Evolutionary conservation across 164 flowering plant genomes (phyloP).

Genomic region (Stephania yunnanensis): DNA sequence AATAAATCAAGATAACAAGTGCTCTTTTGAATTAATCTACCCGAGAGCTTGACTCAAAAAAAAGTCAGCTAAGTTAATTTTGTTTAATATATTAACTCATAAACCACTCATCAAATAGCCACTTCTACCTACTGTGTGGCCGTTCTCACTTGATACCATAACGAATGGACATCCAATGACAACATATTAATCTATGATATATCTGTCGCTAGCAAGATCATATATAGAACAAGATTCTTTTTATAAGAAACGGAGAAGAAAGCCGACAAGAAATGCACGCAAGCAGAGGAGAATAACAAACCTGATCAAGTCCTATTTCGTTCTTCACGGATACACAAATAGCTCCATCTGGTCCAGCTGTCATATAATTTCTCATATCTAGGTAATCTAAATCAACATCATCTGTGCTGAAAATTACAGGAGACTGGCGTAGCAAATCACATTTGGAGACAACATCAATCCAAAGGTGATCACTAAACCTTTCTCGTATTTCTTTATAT

Average conservation of each 20-base stretch:
- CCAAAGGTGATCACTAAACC: conserved; percentile 81
- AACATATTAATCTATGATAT: neutral
- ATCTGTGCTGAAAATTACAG: conserved; percentile 39
- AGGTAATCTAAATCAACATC: conserved; percentile 27
- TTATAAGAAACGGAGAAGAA: neutral
- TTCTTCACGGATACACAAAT: conserved; percentile 69
- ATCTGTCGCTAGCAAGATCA: neutral
- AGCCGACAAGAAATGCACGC: neutral
- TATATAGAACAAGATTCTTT: neutral
- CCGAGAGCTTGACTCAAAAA: neutral
- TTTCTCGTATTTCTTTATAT: conserved; percentile 76
- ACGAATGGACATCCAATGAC: neutral
- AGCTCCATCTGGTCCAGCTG: conserved; percentile 75
- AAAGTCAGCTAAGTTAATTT: neutral
- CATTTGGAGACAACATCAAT: conserved; percentile 89
- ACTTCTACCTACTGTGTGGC: neutral
- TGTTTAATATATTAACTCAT: neutral
- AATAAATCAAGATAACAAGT: neutral
- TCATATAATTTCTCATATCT: conserved; percentile 63
- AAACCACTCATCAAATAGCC: neutral
- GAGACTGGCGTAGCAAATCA: conserved; percentile 57
- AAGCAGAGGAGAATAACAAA: conserved; percentile 8
- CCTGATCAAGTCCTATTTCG: conserved; percentile 64
- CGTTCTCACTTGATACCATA: neutral
- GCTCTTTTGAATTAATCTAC: neutral